Conservation (phyloP, 345 rosid genomes). For the Acer campestre region DNA sequence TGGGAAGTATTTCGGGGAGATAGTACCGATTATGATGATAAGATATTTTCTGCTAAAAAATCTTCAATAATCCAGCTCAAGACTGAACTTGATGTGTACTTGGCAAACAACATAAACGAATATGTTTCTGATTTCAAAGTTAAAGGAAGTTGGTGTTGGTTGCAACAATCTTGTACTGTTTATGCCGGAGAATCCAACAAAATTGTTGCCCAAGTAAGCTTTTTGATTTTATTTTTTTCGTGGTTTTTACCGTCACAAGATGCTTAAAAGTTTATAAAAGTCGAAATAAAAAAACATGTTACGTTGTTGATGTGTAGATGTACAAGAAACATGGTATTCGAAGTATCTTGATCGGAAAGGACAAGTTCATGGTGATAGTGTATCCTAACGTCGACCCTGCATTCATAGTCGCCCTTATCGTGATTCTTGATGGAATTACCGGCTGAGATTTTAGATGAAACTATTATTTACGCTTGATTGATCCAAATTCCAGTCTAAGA, state of each 20-base stretch:
- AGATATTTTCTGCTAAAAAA: conserved; percentile 21
- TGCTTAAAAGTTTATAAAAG: too few species aligned
- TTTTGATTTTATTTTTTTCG: too few species aligned
- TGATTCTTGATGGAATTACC: conserved; percentile 23
- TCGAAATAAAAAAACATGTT: too few species aligned
- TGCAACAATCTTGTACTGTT: conserved; percentile 17
- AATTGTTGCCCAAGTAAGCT: conserved; percentile 20
- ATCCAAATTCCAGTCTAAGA: too few species aligned
- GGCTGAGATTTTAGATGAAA: too few species aligned
- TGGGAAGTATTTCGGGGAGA: conserved; percentile 31
- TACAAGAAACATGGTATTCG: conserved; percentile 2
- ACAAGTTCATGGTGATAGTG: conserved; percentile 23
- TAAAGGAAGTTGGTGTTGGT: conserved; percentile 31
- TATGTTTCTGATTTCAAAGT: conserved; percentile 22
- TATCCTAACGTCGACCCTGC: conserved; percentile 19
- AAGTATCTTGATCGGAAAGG: conserved; percentile 17
- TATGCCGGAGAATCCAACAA: conserved; percentile 19
- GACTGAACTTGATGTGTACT: conserved; percentile 17
- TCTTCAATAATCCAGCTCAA: conserved; percentile 5
- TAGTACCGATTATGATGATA: conserved; percentile 18
- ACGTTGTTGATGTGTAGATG: conserved; percentile 14
- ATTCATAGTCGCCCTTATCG: conserved; percentile 16
- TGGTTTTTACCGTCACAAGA: too few species aligned
- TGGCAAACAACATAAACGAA: conserved; percentile 20
- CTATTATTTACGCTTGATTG: too few species aligned